phyloP scores from a whole-genome alignment of 768 basidiomycete genomes.

The Termitomyces sp. region DNA sequence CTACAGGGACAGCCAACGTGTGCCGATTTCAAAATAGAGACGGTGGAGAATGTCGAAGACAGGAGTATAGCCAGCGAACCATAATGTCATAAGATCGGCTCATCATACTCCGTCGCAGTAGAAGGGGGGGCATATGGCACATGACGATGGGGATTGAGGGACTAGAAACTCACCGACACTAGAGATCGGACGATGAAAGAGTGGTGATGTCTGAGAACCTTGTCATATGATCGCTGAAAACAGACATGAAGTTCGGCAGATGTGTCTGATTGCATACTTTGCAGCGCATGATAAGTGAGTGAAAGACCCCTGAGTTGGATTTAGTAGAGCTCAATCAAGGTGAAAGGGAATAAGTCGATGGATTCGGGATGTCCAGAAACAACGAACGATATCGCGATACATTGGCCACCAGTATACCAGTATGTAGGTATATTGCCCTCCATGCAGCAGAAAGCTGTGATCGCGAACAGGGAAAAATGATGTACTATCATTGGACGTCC shows the following conservation, averaged over 20 bases:
- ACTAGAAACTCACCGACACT: constrained; percentile 44
- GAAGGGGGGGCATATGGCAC: background rate
- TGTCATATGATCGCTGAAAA: constrained; percentile 70
- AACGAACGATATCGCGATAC: too few species aligned
- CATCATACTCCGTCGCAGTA: background rate
- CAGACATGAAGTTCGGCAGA: constrained; percentile 57
- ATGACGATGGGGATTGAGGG: constrained; percentile 13
- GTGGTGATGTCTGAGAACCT: constrained; percentile 63
- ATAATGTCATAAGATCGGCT: background rate
- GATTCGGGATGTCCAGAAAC: background rate
- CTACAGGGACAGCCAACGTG: background rate
- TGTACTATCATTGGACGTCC: background rate
- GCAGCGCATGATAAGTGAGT: constrained; percentile 66
- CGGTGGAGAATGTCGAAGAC: background rate
- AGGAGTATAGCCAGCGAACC: background rate
- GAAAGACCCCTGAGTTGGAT: constrained; percentile 50
- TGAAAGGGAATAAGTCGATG: background rate
- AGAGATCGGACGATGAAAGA: constrained; percentile 63
- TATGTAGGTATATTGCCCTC: background rate
- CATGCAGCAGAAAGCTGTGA: background rate
- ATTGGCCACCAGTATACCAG: background rate
- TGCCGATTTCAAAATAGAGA: background rate
- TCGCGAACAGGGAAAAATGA: background rate
- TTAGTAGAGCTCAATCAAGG: background rate
- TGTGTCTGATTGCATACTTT: constrained; percentile 57